Evolutionary conservation across 768 basidiomycete species (phyloP), one percentile per base, ranked within the genome.

Genomic region (Rhizopogon vesiculosus): DNA sequence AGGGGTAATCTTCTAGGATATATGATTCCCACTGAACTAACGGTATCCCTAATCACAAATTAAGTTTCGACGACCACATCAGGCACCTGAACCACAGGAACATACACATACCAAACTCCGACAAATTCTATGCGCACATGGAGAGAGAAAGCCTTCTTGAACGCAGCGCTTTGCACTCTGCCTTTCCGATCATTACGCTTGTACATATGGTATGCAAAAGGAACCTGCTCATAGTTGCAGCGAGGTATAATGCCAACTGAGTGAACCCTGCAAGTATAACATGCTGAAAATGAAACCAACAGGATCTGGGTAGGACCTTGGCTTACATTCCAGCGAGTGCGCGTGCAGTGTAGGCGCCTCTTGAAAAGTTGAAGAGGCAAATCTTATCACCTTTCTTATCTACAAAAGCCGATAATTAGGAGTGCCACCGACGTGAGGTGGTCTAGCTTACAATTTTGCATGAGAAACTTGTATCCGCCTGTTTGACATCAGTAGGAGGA

Each of bases 331-430:
- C 89, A 13, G 84, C 87, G 15, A 88, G 73, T 2, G 86, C 86
- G 45, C 89, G 79, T 22, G 81, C 80, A 18, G 86, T 85, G 59
- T 81, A 90, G 43, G 87, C 87, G n/a, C 89, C 89, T 54, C 90
- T 75, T 2, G 89, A 90, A 67, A 91, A 91, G 0, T 89, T 91
- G 62, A 92, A 91, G 3, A 93, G 74, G 64, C 80, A 90, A 4
- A 93, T 87, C 59, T 82, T 85, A 68, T 92, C 89, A 0, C 84
- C 85, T 16, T 77, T 76, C 39, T 80, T 71, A 55, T 87, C 85
- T 87, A 19, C 16, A 53, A n/a, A 53, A 54, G 33, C 15, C 18
- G 40, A 41, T 54, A 42, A 51, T 35, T 28, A 43, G 15, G 15
- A 16, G 8, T 18, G n/a, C 39, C 29, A 19, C 31, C 3, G 2